These are phyloP conservation scores for Calonectria hawksworthii DNA, from an alignment of 2,329 filamentous ascomycete species.

Conservation along the genomic window DNA sequence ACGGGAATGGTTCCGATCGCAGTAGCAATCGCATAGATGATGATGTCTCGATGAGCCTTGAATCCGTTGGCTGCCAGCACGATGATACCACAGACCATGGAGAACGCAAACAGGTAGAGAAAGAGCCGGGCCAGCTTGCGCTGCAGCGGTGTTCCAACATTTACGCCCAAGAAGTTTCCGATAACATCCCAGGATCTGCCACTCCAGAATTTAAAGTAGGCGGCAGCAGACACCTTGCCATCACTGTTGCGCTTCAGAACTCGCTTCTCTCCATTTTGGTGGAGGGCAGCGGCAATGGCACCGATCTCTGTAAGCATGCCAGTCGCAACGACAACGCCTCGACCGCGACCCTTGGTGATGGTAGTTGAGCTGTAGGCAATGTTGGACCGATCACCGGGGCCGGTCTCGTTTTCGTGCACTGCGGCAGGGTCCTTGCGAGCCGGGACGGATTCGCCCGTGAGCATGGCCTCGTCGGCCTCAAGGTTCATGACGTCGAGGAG, in stretches of 20 bases:
- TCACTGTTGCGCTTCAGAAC: constrained; percentile 1
- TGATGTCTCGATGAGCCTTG: constrained; percentile 49
- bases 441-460: constrained; percentile 72
- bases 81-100: constrained; percentile 41
- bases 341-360: constrained; percentile 70
- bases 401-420: constrained; percentile 53
- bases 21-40: constrained; percentile 56
- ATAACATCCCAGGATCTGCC: constrained; percentile 44
- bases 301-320: constrained; percentile 73
- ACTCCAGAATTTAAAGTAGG: constrained; percentile 43
- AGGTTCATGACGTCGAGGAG: constrained; percentile 70
- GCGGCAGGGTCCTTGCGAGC: constrained; percentile 62
- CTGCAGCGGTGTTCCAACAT: constrained; percentile 76
- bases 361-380: constrained; percentile 72
- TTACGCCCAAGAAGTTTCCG: constrained; percentile 60
- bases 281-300: constrained; percentile 64
- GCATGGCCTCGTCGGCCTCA: constrained; percentile 73
- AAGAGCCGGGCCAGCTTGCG: constrained; percentile 77
- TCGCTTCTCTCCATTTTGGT: constrained; percentile 30
- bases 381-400: constrained; percentile 67
- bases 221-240: not conserved
- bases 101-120: constrained; percentile 62
- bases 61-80: constrained; percentile 56
- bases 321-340: constrained; percentile 71
- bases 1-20: constrained; percentile 62